A percentile compares a stretch with the other conserved stretches of the same genome.
phyloP scores from a whole-genome alignment of 2,329 filamentous ascomycete species.

The Fusarium pseudocircinatum region DNA sequence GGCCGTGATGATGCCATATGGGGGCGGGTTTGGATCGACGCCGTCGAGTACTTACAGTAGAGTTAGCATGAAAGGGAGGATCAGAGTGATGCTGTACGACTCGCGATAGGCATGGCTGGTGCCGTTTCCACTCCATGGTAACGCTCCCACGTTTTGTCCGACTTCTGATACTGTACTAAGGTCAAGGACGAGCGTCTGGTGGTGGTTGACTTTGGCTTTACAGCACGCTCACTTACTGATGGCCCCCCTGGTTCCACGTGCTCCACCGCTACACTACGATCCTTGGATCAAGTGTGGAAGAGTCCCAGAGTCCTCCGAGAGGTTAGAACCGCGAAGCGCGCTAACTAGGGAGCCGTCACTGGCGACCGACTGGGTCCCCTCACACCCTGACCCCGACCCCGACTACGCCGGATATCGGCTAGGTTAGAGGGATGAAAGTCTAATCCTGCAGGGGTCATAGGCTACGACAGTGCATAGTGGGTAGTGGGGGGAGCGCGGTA shows the following conservation, averaged over 20 bases:
- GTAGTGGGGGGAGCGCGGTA: background rate
- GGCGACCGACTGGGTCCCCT: background rate
- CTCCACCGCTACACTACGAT: conserved; percentile 21
- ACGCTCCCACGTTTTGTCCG: conserved; percentile 33
- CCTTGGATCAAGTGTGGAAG: conserved; percentile 2
- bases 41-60: background rate
- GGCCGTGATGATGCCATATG: conserved; percentile 27
- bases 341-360: conserved; percentile 19
- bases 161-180: conserved; percentile 18
- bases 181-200: conserved; percentile 16
- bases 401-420: conserved; percentile 40
- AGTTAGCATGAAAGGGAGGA: background rate
- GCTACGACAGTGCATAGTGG: conserved; percentile 1
- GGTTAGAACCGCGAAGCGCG: conserved; percentile 10
- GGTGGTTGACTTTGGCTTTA: conserved; percentile 20
- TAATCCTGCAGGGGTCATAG: conserved; percentile 33
- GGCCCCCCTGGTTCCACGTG: conserved; percentile 32
- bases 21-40: conserved; percentile 20
- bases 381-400: conserved; percentile 9
- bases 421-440: conserved; percentile 37
- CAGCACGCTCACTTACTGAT: background rate
- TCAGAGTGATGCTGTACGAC: conserved; percentile 2
- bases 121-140: conserved; percentile 17
- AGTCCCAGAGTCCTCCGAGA: background rate
- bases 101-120: conserved; percentile 16